Percentiles rank a stretch among this genome's conserved stretches.
These are phyloP conservation scores for Malassezia sympodialis DNA, from an alignment of 1,284 basidiomycete species.

Conservation along the genomic window DNA sequence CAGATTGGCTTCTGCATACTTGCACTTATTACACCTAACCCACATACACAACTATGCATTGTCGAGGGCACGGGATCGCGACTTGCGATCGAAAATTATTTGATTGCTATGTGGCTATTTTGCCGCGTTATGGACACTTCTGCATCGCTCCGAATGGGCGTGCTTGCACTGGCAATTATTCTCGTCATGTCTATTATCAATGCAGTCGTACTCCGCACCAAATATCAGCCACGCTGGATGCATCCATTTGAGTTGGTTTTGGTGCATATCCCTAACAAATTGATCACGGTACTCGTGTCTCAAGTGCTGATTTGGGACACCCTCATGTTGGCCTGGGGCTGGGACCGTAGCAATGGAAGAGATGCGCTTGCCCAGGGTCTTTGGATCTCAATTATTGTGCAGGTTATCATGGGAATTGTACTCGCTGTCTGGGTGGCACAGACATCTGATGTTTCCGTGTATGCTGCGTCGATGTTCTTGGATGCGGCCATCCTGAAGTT, in stretches of 20 bases:
- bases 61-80: constrained; percentile 53
- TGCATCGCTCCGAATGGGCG: constrained; percentile 27
- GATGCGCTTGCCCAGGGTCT: not conserved
- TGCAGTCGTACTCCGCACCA: constrained; percentile 25
- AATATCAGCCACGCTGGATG: constrained; percentile 43
- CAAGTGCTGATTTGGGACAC: constrained; percentile 51
- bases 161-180: constrained; percentile 24
- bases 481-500: constrained; percentile 12
- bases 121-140: constrained; percentile 57
- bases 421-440: constrained; percentile 11
- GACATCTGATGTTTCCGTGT: constrained; percentile 9
- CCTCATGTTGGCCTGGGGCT: constrained; percentile 52
- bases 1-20: constrained; percentile 15
- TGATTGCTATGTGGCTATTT: constrained; percentile 72
- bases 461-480: constrained; percentile 13
- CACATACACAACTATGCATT: constrained; percentile 15
- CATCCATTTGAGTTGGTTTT: constrained; percentile 52
- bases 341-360: constrained; percentile 30
- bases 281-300: constrained; percentile 52
- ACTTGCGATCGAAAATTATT: constrained; percentile 68
- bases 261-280: constrained; percentile 52
- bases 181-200: constrained; percentile 32
- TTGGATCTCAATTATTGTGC: not conserved
- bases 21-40: constrained; percentile 7
- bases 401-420: constrained; percentile 1